phyloP scores from a whole-genome alignment of 2,329 filamentous ascomycete species.

The Coleophoma cylindrospora region DNA sequence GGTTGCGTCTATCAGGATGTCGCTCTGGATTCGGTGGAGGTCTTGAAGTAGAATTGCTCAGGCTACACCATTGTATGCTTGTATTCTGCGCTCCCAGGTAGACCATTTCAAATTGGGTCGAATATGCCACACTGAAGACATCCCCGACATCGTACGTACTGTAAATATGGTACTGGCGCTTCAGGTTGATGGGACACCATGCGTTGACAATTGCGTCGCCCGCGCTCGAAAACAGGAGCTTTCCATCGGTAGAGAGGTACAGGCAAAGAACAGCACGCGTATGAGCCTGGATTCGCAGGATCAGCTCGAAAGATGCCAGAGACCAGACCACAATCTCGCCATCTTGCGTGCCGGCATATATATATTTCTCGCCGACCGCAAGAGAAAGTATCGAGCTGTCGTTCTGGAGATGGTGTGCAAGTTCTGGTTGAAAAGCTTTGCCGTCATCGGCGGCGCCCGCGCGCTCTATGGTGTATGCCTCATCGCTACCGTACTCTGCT shows the following conservation, averaged over 20 bases:
- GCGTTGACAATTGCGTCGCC: slow-evolving; percentile 93
- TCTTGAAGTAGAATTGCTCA: slow-evolving; percentile 57
- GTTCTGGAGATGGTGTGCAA: slow-evolving; percentile 71
- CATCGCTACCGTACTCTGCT: not conserved
- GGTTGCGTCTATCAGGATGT: slow-evolving; percentile 72
- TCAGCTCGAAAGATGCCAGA: slow-evolving; percentile 78
- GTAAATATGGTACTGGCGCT: slow-evolving; percentile 82
- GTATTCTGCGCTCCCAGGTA: slow-evolving; percentile 95
- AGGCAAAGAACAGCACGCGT: slow-evolving; percentile 86
- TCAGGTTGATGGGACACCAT: slow-evolving; percentile 76
- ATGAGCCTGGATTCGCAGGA: slow-evolving; percentile 78
- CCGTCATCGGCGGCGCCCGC: not conserved
- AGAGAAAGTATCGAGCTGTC: slow-evolving; percentile 78
- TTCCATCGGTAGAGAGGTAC: slow-evolving; percentile 68
- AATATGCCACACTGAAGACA: slow-evolving; percentile 93
- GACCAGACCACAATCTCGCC: slow-evolving; percentile 93
- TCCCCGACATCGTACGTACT: slow-evolving; percentile 93
- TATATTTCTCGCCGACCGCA: slow-evolving; percentile 71
- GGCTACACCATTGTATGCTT: slow-evolving; percentile 85
- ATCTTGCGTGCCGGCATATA: slow-evolving; percentile 90
- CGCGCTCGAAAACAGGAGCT: slow-evolving; percentile 82
- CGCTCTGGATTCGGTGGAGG: slow-evolving; percentile 58
- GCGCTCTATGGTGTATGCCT: not conserved
- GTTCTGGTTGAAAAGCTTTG: slow-evolving; percentile 42
- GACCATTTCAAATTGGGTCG: slow-evolving; percentile 69